phyloP scores from a whole-genome alignment of 805 yeast species.

The Yarrowia yakushimensis region DNA sequence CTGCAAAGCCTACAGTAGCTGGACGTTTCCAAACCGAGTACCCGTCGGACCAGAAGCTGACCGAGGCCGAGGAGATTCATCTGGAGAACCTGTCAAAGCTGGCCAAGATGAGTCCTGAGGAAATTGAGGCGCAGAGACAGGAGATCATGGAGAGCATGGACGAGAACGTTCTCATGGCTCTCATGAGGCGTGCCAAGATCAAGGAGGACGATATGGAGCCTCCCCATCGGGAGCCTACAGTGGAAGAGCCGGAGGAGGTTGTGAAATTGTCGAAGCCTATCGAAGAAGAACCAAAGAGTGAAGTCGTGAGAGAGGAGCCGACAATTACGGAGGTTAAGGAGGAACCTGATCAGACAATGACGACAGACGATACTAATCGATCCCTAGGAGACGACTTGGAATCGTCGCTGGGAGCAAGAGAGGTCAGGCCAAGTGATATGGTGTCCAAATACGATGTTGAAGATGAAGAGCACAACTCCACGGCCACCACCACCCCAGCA shows the following conservation, averaged over 20 bases:
- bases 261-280: background rate
- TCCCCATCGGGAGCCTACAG: background rate
- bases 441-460: background rate
- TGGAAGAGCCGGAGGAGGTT: background rate
- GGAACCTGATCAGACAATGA: background rate
- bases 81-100: slow-evolving; percentile 65
- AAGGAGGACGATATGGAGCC: slow-evolving; percentile 37
- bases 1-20: slow-evolving; percentile 3
- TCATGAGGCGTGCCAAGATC: slow-evolving; percentile 45
- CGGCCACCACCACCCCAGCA: background rate
- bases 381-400: background rate
- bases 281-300: background rate
- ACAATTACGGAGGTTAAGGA: background rate
- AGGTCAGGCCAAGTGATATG: slow-evolving; percentile 1
- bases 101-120: slow-evolving; percentile 59
- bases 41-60: slow-evolving; percentile 34
- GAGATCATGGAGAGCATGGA: slow-evolving; percentile 66
- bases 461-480: background rate
- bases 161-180: slow-evolving; percentile 56
- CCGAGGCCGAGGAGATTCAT: slow-evolving; percentile 74
- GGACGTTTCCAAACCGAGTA: slow-evolving; percentile 11
- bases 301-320: background rate
- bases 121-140: slow-evolving; percentile 58
- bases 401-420: slow-evolving; percentile 3
- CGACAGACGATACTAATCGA: background rate